Conservation (phyloP, 495 filamentous ascomycete species). For the Neurospora africana region DNA sequence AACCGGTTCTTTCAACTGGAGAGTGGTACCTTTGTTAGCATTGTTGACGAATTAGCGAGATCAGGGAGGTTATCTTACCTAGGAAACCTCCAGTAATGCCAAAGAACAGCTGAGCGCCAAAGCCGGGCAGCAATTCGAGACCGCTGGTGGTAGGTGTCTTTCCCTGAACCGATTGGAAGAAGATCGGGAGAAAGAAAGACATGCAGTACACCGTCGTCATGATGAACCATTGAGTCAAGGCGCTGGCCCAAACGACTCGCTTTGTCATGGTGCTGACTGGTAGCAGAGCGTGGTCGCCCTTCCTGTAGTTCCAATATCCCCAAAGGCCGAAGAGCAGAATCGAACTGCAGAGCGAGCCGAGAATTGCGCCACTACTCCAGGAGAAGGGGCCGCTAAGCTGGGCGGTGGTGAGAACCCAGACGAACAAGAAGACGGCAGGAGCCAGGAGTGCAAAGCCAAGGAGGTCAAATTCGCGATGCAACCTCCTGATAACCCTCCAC, state of each 20-base stretch:
- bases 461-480: slow-evolving; percentile 54
- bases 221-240: slow-evolving; percentile 39
- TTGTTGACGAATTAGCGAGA: slow-evolving; percentile 8
- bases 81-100: slow-evolving; percentile 45
- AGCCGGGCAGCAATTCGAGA: slow-evolving; percentile 39
- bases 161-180: slow-evolving; percentile 57
- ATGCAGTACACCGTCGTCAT: slow-evolving; percentile 47
- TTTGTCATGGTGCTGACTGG: slow-evolving; percentile 56
- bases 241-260: slow-evolving; percentile 45
- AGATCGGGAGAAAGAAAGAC: slow-evolving; percentile 55
- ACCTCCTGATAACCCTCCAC: slow-evolving; percentile 16
- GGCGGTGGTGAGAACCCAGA: slow-evolving; percentile 61
- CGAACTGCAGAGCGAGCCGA: slow-evolving; percentile 54
- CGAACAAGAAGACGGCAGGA: slow-evolving; percentile 37
- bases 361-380: slow-evolving; percentile 53
- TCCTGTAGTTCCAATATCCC: slow-evolving; percentile 45
- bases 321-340: slow-evolving; percentile 50
- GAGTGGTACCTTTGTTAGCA: too few relatives aligned
- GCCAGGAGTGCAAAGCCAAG: slow-evolving; percentile 54
- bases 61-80: slow-evolving; percentile 22
- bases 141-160: slow-evolving; percentile 40
- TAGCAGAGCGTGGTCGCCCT: slow-evolving; percentile 55
- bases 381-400: slow-evolving; percentile 67
- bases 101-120: slow-evolving; percentile 26
- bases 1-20: slow-evolving; percentile 29